These are phyloP conservation scores for Scleromitrula shiraiana DNA, from an alignment of 2,329 filamentous ascomycete species.

Conservation along the genomic window DNA sequence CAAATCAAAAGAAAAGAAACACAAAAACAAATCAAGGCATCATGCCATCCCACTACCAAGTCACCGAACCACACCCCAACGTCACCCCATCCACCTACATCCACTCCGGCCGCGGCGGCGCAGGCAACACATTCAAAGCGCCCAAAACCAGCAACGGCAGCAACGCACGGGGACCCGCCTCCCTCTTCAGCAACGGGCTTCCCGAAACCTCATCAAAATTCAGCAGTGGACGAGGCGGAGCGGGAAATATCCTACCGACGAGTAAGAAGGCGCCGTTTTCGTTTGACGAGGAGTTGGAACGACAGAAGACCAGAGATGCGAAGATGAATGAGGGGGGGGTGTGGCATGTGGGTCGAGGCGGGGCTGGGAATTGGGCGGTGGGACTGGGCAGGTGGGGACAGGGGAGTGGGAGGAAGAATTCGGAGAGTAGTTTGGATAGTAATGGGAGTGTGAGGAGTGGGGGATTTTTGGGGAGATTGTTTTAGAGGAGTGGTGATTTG, in stretches of 20 bases:
- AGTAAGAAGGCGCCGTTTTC: slow-evolving; percentile 26
- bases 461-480: background rate
- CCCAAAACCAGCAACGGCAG: slow-evolving; percentile 21
- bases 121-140: slow-evolving; percentile 28
- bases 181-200: slow-evolving; percentile 21
- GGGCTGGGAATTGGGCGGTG: slow-evolving; percentile 23
- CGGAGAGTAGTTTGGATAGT: background rate
- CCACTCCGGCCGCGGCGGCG: slow-evolving; percentile 27
- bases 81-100: slow-evolving; percentile 20
- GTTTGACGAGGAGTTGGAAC: slow-evolving; percentile 29
- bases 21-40: background rate
- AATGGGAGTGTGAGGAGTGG: slow-evolving; percentile 4
- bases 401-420: slow-evolving; percentile 2
- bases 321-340: slow-evolving; percentile 20
- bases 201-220: slow-evolving; percentile 24
- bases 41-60: slow-evolving; percentile 19
- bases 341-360: slow-evolving; percentile 27
- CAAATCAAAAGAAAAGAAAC: background rate
- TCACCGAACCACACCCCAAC: slow-evolving; percentile 29
- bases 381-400: too few species aligned
- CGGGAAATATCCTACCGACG: slow-evolving; percentile 26
- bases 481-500: too few species aligned
- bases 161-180: slow-evolving; percentile 25
- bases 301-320: slow-evolving; percentile 23
- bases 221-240: slow-evolving; percentile 26